Percentiles rank a stretch among this genome's conserved stretches.
Evolutionary conservation across 495 filamentous ascomycete species (phyloP).

Genomic region (Astrothelium subdiscretum): DNA sequence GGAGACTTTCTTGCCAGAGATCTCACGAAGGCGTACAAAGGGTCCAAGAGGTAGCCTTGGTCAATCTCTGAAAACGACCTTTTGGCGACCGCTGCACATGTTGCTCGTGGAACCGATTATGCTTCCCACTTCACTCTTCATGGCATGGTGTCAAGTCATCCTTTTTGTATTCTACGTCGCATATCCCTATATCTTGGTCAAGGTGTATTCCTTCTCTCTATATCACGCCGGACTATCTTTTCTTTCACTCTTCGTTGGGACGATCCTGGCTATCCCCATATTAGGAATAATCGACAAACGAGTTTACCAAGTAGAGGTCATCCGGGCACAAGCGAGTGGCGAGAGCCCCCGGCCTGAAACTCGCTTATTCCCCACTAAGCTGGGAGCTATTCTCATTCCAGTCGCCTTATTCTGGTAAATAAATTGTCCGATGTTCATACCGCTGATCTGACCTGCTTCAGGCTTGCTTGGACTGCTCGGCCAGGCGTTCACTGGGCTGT

Average conservation of each 20-base stretch:
- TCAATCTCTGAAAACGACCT: slow-evolving; percentile 15
- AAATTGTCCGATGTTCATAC: not conserved
- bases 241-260: not conserved
- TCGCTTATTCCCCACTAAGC: slow-evolving; percentile 7
- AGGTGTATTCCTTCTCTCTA: not conserved
- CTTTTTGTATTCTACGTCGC: not conserved
- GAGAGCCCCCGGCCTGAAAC: slow-evolving; percentile 4
- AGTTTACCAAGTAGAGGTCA: not conserved
- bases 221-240: not conserved
- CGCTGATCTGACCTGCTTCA: not conserved
- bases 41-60: slow-evolving; percentile 10
- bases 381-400: not conserved
- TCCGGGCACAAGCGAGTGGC: not conserved
- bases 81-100: slow-evolving; percentile 21
- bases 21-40: slow-evolving; percentile 27
- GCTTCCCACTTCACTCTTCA: not conserved
- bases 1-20: slow-evolving; percentile 27
- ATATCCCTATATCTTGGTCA: not conserved
- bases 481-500: slow-evolving; percentile 39
- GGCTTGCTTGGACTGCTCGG: slow-evolving; percentile 34
- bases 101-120: slow-evolving; percentile 24
- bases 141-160: not conserved
- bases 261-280: not conserved
- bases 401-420: not conserved
- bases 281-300: not conserved